Base-by-base conservation (phyloP, 106 monocot genomes). In the Dendrobium catenatum region DNA sequence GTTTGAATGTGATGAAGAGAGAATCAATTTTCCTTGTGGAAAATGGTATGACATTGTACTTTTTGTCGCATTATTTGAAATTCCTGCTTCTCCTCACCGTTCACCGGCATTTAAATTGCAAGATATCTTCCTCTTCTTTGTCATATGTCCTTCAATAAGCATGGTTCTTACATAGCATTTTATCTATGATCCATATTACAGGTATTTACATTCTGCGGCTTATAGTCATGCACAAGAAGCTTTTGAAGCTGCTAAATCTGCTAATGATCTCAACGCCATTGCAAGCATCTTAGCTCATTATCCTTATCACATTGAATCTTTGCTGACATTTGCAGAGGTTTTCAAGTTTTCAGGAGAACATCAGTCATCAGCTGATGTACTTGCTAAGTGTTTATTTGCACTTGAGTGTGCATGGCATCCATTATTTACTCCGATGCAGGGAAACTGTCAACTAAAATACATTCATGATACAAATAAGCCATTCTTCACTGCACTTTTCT, bases 281-380 rank as follows among this genome's bases (percentile, higher is more conserved):
- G 95, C 87, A 73, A 83, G 80, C 41, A 84, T 99, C 40, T 86
- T 95, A 79, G 90, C 80, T 22, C 87, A 85, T 41, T 81, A 93
- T 49, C 95, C 93, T 17, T 99, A 88, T 78, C 99, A 99, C 77
- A 82, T 93, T 72, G 99, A 99, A 54, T 89, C 99, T 79, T 83
- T 99, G 31, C 80, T 99, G 72, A 95, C 93, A 44, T 93, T 99
- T 89, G 91, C 95, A 47, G 99, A 99, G 68, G 79, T 95, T 19
- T 99, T 88, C 86, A 99, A 91, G 75, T 99, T 89, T 91, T 95
- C 95, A 72, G 99, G 99, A 59, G 99, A 99, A 73, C 91, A 95
- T 82, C 93, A 99, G 41, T 87, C 93, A 77, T 90, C 99, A 24
- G 89, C 87, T 24, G 99, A 99, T 87, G 88, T 88, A 37, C 90